Percentiles rank a stretch among this genome's conserved stretches.
Conservation (phyloP, 2,329 filamentous ascomycete species). For the Lasiodiplodia sp. region DNA sequence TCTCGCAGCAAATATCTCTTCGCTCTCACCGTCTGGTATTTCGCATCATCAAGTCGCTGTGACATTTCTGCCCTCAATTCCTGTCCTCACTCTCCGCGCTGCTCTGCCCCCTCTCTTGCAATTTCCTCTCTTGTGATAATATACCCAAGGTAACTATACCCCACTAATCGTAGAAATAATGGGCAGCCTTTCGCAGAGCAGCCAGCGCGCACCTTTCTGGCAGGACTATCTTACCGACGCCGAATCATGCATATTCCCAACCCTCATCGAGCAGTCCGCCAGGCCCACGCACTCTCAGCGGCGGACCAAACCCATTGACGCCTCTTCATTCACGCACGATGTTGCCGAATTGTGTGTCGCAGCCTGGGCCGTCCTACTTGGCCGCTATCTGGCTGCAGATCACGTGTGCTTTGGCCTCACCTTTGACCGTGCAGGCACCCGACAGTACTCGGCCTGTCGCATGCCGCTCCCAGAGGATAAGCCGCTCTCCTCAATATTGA, state of each 20-base stretch:
- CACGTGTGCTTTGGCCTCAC: constrained; percentile 13
- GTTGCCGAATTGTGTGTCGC: neutral
- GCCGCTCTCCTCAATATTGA: neutral
- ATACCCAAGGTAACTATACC: constrained; percentile 9
- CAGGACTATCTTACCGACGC: constrained; percentile 8
- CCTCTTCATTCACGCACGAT: constrained; percentile 2
- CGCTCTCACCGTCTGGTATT: constrained; percentile 3
- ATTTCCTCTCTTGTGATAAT: neutral
- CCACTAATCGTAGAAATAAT: constrained; percentile 21
- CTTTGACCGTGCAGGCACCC: neutral
- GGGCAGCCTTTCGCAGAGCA: constrained; percentile 17
- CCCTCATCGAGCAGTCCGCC: constrained; percentile 11
- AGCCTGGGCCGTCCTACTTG: constrained; percentile 15
- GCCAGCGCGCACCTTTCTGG: constrained; percentile 17
- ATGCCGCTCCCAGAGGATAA: neutral
- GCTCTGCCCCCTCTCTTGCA: neutral
- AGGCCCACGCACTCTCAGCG: neutral
- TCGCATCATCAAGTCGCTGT: neutral
- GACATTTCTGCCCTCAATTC: neutral
- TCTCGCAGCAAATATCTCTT: constrained; percentile 13
- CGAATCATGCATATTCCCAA: constrained; percentile 18
- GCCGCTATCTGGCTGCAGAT: constrained; percentile 16
- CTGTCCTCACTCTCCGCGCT: neutral
- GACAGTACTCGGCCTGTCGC: constrained; percentile 10
- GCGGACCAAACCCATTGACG: neutral